Percentiles rank a stretch among this genome's conserved stretches.
Evolutionary conservation across 2,329 filamentous ascomycete genomes (phyloP).

Genomic region (Epichloe sylvatica): DNA sequence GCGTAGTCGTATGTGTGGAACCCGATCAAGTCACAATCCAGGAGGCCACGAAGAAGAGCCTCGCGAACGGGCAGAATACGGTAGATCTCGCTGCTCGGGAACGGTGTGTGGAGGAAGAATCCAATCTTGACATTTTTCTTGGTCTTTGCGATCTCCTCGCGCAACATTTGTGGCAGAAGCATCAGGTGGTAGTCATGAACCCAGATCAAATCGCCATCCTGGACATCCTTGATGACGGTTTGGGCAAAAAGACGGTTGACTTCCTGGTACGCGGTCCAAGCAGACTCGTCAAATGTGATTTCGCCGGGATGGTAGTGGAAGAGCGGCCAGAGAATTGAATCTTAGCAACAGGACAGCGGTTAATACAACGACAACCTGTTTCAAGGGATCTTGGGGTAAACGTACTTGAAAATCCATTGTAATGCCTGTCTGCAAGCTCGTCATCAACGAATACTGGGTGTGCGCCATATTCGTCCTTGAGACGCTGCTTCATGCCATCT

Average conservation of each 20-base stretch:
- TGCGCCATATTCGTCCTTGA: constrained; percentile 79
- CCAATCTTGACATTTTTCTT: constrained; percentile 94
- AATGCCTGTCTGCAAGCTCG: constrained; percentile 85
- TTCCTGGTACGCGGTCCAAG: constrained; percentile 85
- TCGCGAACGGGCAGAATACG: constrained; percentile 87
- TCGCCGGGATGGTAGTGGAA: constrained; percentile 98
- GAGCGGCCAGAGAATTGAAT: constrained; percentile 95
- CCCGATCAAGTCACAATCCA: constrained; percentile 89
- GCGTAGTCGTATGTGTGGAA: constrained; percentile 99
- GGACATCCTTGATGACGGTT: constrained; percentile 70
- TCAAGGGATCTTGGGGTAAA: neutral
- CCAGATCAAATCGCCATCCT: constrained; percentile 93
- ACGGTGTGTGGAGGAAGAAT: constrained; percentile 95
- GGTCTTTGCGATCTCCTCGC: constrained; percentile 66
- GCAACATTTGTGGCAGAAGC: constrained; percentile 89
- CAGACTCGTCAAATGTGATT: constrained; percentile 92
- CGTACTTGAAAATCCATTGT: constrained; percentile 95
- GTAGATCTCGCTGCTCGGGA: constrained; percentile 94
- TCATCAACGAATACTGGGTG: constrained; percentile 89
- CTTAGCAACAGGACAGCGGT: constrained; percentile 27
- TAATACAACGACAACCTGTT: neutral
- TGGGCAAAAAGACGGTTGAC: constrained; percentile 88
- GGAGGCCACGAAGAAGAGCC: constrained; percentile 69
- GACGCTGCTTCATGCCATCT: constrained; percentile 54
- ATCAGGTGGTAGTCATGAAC: constrained; percentile 98